Conservation (phyloP, 2,329 filamentous ascomycete genomes). For the Penicillium sp. region DNA sequence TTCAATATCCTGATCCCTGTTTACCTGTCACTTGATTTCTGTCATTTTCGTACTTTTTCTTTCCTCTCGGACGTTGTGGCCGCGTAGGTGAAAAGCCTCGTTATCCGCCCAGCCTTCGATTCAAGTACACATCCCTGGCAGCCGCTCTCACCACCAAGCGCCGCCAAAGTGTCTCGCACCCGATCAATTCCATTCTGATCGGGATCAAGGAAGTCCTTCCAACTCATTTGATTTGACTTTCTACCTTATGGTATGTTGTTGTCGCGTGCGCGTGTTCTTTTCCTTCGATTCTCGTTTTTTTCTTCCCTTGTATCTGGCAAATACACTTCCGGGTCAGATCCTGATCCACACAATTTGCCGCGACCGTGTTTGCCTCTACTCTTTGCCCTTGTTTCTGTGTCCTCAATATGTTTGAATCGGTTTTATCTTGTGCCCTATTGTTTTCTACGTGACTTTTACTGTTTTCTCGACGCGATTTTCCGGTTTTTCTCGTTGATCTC, state of each 20-base stretch:
- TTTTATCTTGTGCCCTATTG: background rate
- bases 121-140: slow-evolving; percentile 34
- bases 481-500: slow-evolving; percentile 7
- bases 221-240: background rate
- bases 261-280: slow-evolving; percentile 7
- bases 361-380: slow-evolving; percentile 24
- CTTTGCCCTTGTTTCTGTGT: slow-evolving; percentile 3
- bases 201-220: background rate
- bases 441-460: slow-evolving; percentile 1
- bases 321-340: slow-evolving; percentile 25
- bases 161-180: slow-evolving; percentile 1
- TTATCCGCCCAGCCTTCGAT: slow-evolving; percentile 17
- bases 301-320: slow-evolving; percentile 9
- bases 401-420: background rate
- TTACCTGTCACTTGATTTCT: background rate
- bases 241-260: slow-evolving; percentile 21
- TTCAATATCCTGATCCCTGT: background rate
- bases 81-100: slow-evolving; percentile 4
- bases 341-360: slow-evolving; percentile 29
- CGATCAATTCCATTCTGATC: background rate
- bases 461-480: background rate
- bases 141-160: slow-evolving; percentile 22
- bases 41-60: slow-evolving; percentile 3
- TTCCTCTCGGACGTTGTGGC: slow-evolving; percentile 11
- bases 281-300: background rate